Conservation (phyloP, 495 filamentous ascomycete genomes). For the Xylaria bambusicola region DNA sequence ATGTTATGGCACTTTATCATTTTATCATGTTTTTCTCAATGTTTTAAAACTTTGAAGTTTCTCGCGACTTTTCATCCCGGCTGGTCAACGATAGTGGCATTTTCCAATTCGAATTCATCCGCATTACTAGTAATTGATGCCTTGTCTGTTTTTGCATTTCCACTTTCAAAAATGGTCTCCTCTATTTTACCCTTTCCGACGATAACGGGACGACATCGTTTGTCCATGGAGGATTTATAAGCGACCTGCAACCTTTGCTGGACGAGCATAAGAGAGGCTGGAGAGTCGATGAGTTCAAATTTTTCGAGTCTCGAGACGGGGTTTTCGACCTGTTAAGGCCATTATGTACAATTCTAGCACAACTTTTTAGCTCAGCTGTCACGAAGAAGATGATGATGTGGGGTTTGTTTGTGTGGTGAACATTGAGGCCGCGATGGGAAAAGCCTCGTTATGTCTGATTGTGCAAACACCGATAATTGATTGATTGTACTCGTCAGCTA, state of each 20-base stretch:
- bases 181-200: not conserved
- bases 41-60: not conserved
- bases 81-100: not conserved
- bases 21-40: constrained; percentile 11
- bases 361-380: not conserved
- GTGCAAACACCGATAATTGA: constrained; percentile 1
- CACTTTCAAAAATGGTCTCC: not conserved
- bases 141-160: not conserved
- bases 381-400: constrained; percentile 10
- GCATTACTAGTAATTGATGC: constrained; percentile 18
- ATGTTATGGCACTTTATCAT: constrained; percentile 22
- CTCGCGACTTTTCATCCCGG: not conserved
- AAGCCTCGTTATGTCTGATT: no score
- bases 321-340: not conserved
- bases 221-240: not conserved
- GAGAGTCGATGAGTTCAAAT: no score
- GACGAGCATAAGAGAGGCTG: constrained; percentile 8
- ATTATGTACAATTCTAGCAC: not conserved
- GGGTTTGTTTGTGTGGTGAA: constrained; percentile 1
- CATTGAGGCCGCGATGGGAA: constrained; percentile 5
- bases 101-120: not conserved
- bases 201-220: not conserved
- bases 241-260: constrained; percentile 3
- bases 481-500: constrained; percentile 13
- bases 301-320: not conserved